Conservation (phyloP, 768 basidiomycete species). For the Lentinula sp. region DNA sequence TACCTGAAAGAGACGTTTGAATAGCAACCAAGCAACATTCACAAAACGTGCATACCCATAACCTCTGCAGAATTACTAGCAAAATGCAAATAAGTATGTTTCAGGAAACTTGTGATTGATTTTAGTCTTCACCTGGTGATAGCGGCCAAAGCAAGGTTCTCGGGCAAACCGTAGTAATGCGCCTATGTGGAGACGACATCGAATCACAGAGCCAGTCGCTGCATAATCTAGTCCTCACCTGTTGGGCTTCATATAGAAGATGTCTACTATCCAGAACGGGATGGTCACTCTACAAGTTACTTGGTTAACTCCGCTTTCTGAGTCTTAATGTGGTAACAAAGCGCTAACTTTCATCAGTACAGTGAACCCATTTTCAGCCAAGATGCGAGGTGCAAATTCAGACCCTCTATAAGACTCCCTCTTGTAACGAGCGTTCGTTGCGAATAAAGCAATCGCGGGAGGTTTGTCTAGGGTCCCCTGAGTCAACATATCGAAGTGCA, state of each 20-base stretch:
- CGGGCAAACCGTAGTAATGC: slow-evolving; percentile 52
- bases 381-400: slow-evolving; percentile 43
- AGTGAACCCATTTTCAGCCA: slow-evolving; percentile 44
- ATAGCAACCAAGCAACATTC: slow-evolving; percentile 41
- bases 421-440: slow-evolving; percentile 35
- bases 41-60: slow-evolving; percentile 16
- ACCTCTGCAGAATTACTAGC: slow-evolving; percentile 47
- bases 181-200: slow-evolving; percentile 21
- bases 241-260: slow-evolving; percentile 57
- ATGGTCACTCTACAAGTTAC: slow-evolving; percentile 32
- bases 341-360: slow-evolving; percentile 48
- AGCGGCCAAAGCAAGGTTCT: slow-evolving; percentile 46
- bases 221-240: slow-evolving; percentile 17
- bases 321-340: not conserved
- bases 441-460: slow-evolving; percentile 56
- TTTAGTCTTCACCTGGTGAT: slow-evolving; percentile 43
- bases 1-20: slow-evolving; percentile 44
- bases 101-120: not conserved
- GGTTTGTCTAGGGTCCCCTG: slow-evolving; percentile 29
- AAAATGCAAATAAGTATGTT: not conserved
- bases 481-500: not conserved
- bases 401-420: slow-evolving; percentile 60
- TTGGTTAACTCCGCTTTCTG: not conserved
- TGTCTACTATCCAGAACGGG: slow-evolving; percentile 44
- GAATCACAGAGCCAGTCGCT: not conserved